Evolutionary conservation across 371 early-diverging fungal species (phyloP).

Genomic region (Mucor mucedo): DNA sequence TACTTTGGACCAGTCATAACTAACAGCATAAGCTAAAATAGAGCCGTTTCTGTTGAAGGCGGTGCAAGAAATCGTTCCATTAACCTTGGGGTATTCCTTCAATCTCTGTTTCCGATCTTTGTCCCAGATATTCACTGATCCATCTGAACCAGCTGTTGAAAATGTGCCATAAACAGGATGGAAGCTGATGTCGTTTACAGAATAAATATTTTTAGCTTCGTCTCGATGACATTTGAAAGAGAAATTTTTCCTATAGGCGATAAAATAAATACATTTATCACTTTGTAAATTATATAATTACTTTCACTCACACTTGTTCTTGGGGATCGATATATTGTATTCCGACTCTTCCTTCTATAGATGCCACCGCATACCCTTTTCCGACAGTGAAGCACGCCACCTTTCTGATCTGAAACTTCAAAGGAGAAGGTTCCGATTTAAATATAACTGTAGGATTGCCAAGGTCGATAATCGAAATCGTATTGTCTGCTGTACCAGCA

Average conservation of each 20-base stretch:
- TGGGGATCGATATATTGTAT: slow-evolving; percentile 87
- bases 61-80: slow-evolving; percentile 75
- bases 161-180: slow-evolving; percentile 92
- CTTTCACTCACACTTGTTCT: slow-evolving; percentile 57
- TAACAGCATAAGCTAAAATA: slow-evolving; percentile 92
- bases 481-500: slow-evolving; percentile 52
- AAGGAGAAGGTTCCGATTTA: slow-evolving; percentile 53
- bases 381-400: slow-evolving; percentile 79
- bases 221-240: slow-evolving; percentile 96
- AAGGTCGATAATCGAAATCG: slow-evolving; percentile 78
- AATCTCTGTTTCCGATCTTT: slow-evolving; percentile 86
- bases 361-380: slow-evolving; percentile 85
- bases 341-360: slow-evolving; percentile 92
- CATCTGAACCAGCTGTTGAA: slow-evolving; percentile 92
- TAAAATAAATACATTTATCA: not conserved
- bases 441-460: slow-evolving; percentile 71
- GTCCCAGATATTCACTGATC: slow-evolving; percentile 86
- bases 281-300: too few relatives aligned
- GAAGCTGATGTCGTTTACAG: slow-evolving; percentile 84
- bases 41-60: slow-evolving; percentile 85
- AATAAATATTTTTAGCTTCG: slow-evolving; percentile 69
- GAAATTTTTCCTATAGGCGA: slow-evolving; percentile 64
- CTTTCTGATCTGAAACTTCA: slow-evolving; percentile 85
- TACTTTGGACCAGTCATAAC: slow-evolving; percentile 98
- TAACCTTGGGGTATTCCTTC: slow-evolving; percentile 61